Conservation (phyloP, 768 basidiomycete genomes). For the Auriculariales sp. region DNA sequence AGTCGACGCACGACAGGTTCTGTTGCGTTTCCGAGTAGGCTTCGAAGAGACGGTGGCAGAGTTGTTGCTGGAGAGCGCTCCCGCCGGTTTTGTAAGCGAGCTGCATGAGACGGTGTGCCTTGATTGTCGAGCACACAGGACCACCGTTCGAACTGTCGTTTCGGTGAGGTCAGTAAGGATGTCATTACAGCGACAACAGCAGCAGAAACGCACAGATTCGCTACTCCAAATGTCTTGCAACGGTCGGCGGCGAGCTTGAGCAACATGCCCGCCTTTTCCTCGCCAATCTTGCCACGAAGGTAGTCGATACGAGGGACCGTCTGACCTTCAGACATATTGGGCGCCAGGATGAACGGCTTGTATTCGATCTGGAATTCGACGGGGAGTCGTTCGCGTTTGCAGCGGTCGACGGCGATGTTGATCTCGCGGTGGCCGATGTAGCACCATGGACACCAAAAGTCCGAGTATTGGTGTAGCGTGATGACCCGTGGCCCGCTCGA, state of each 20-base stretch:
- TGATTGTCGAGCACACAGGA: constrained; percentile 46
- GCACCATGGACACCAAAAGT: constrained; percentile 23
- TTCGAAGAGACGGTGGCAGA: constrained; percentile 46
- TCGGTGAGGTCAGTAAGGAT: background rate
- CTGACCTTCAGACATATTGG: constrained; percentile 18
- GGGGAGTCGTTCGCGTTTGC: constrained; percentile 8
- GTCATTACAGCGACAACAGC: background rate
- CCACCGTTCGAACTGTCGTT: constrained; percentile 41
- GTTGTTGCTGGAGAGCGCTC: constrained; percentile 38
- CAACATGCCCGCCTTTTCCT: constrained; percentile 29
- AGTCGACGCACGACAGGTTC: constrained; percentile 44
- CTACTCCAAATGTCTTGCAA: constrained; percentile 41
- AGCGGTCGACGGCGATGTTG: constrained; percentile 17
- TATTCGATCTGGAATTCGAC: constrained; percentile 28
- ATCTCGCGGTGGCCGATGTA: constrained; percentile 27
- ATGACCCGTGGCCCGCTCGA: background rate
- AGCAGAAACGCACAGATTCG: constrained; percentile 26
- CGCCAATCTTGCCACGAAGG: constrained; percentile 34
- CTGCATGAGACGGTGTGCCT: constrained; percentile 55
- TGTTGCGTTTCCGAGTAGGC: constrained; percentile 49
- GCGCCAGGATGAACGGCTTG: constrained; percentile 32
- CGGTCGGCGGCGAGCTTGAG: constrained; percentile 32
- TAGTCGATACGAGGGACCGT: constrained; percentile 17
- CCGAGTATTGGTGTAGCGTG: background rate
- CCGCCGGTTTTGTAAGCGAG: constrained; percentile 55